Conservation (phyloP, 1,284 basidiomycete species). For the Ustanciosporium gigantosporum region DNA sequence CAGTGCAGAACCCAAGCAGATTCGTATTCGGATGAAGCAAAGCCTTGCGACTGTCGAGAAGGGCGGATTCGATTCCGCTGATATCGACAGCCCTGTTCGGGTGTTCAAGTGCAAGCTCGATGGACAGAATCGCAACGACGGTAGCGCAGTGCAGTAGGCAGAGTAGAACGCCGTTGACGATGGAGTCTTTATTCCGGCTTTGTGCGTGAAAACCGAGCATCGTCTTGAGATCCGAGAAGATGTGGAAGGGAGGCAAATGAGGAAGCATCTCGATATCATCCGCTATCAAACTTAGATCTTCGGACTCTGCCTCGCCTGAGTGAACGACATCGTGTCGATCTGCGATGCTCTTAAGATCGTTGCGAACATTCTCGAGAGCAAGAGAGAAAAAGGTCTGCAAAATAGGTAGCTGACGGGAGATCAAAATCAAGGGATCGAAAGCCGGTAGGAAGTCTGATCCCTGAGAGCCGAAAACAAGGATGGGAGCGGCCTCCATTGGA, state of each 20-base stretch:
- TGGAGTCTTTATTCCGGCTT: constrained; percentile 12
- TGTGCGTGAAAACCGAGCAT: constrained; percentile 20
- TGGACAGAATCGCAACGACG: constrained; percentile 16
- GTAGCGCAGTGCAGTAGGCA: constrained; percentile 26
- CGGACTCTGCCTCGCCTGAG: neutral
- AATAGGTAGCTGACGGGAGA: constrained; percentile 4
- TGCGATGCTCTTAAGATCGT: constrained; percentile 21
- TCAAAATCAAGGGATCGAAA: constrained; percentile 14
- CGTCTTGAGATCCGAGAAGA: constrained; percentile 10
- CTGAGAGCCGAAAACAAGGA: constrained; percentile 35
- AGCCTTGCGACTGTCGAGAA: constrained; percentile 12
- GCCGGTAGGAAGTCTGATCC: constrained; percentile 25
- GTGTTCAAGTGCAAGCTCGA: neutral
- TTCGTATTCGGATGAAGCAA: constrained; percentile 8
- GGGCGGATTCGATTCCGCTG: neutral
- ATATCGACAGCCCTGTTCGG: neutral
- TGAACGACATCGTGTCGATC: neutral
- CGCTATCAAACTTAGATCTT: too few species aligned
- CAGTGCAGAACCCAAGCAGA: constrained; percentile 33
- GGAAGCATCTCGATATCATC: constrained; percentile 25
- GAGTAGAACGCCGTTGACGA: constrained; percentile 33
- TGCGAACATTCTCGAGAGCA: constrained; percentile 17
- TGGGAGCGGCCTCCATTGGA: constrained; percentile 4
- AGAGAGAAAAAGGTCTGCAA: constrained; percentile 23
- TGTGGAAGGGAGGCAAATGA: constrained; percentile 19